Evolutionary conservation across 441 rosid species (phyloP).

Genomic region (Erysimum cheiri): DNA sequence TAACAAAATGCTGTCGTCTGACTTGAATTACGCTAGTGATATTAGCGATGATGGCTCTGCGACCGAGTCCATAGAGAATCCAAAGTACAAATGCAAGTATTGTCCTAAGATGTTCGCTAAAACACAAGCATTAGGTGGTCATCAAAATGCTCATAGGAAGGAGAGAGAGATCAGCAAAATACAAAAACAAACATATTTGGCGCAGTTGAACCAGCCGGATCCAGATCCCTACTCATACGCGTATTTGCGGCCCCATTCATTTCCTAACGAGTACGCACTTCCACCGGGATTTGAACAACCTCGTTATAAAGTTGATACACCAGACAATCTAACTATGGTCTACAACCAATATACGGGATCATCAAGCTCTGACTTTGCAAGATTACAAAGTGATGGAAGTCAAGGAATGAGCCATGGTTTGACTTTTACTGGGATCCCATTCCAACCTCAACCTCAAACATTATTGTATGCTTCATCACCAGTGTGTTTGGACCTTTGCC

Average conservation of each 20-base stretch:
- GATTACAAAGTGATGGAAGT: neutral
- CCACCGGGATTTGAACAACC: conserved; percentile 19
- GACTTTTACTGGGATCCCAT: neutral
- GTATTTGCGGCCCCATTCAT: neutral
- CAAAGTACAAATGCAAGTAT: conserved; percentile 3
- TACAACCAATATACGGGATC: neutral
- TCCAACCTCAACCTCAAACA: neutral
- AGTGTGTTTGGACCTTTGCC: conserved; percentile 18
- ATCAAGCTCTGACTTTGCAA: neutral
- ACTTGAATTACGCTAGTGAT: neutral
- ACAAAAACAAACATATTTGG: neutral
- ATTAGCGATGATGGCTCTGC: neutral
- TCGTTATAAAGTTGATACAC: neutral
- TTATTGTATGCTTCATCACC: neutral
- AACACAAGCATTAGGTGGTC: conserved; percentile 29
- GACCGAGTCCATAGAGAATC: neutral
- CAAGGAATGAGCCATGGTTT: neutral
- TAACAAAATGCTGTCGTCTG: neutral
- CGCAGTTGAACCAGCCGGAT: neutral
- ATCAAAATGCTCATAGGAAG: conserved; percentile 34
- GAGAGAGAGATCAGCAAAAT: neutral
- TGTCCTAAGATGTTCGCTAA: conserved; percentile 1
- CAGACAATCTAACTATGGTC: neutral
- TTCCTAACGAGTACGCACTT: neutral
- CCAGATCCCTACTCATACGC: neutral